Evolutionary conservation across 75 land plant species (phyloP).

Genomic region (Selaginella tamariscina): DNA sequence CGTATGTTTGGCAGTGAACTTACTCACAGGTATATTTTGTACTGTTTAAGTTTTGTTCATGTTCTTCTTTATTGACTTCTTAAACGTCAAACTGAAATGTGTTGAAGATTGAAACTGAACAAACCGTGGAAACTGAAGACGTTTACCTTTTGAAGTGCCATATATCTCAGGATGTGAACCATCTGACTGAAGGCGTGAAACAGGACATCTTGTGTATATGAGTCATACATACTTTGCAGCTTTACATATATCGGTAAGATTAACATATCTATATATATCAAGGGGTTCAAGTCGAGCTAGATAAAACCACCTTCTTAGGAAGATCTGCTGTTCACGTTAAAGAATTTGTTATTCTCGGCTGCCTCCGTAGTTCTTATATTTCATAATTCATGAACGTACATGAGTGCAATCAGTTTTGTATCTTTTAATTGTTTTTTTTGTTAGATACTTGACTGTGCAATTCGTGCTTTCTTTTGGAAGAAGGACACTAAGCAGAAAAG

Average conservation of each 20-base stretch:
- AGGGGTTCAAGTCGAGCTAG: slow-evolving; percentile 91
- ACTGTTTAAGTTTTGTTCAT: neutral
- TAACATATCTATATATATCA: slow-evolving; percentile 1
- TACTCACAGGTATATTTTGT: slow-evolving; percentile 36
- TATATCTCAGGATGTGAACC: slow-evolving; percentile 90
- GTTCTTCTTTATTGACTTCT: neutral
- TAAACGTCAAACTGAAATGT: slow-evolving; percentile 56
- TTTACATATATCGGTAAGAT: too few relatives aligned
- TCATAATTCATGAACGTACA: too few relatives aligned
- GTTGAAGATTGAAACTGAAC: slow-evolving; percentile 87
- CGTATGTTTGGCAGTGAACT: slow-evolving; percentile 69
- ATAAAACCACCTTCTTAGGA: slow-evolving; percentile 71
- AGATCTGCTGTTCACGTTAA: slow-evolving; percentile 67
- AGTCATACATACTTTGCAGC: too few relatives aligned
- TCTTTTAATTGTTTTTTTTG: neutral
- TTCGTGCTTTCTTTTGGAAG: slow-evolving; percentile 98
- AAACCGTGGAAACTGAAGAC: slow-evolving; percentile 68
- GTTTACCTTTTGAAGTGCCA: slow-evolving; percentile 89
- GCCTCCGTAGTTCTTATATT: slow-evolving; percentile 36
- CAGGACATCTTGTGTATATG: slow-evolving; percentile 43
- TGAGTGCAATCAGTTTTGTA: too few relatives aligned
- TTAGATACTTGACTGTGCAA: slow-evolving; percentile 83
- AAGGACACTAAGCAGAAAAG: slow-evolving; percentile 86
- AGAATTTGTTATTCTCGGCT: slow-evolving; percentile 61
- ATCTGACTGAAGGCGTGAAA: slow-evolving; percentile 83